Percentiles rank a stretch among this genome's conserved stretches.
Evolutionary conservation across 345 rosid genomes (phyloP).

Genomic region (Theobroma cacao): DNA sequence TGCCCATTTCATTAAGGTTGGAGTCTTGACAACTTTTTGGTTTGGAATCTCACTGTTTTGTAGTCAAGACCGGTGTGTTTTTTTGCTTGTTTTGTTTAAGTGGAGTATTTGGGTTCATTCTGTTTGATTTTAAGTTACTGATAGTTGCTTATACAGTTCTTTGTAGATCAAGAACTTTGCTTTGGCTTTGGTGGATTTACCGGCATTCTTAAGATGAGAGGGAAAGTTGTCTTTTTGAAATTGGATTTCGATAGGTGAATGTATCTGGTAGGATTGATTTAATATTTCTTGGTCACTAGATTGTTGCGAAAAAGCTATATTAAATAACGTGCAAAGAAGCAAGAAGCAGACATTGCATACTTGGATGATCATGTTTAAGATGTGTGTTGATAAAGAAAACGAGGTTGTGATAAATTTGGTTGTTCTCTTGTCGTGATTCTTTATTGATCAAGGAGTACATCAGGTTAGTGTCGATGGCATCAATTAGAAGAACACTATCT

Average conservation of each 20-base stretch:
- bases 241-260: neutral
- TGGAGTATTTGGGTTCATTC: neutral
- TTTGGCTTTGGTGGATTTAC: neutral
- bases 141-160: neutral
- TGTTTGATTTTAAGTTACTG: neutral
- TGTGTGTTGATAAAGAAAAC: neutral
- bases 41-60: neutral
- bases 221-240: neutral
- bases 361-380: neutral
- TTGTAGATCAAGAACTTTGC: neutral
- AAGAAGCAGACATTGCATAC: neutral
- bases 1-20: constrained; percentile 13
- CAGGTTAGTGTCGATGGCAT: constrained; percentile 48
- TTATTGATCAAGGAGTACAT: neutral
- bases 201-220: neutral
- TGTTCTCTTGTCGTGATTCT: neutral
- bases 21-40: constrained; percentile 6
- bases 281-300: neutral
- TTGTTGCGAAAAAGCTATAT: neutral
- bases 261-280: constrained; percentile 1
- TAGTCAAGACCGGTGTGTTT: neutral
- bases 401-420: constrained; percentile 11
- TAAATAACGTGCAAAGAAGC: neutral
- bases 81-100: neutral
- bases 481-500: constrained; percentile 57